Evolutionary conservation across 345 rosid genomes (phyloP).

Genomic region (Salix exigua): DNA sequence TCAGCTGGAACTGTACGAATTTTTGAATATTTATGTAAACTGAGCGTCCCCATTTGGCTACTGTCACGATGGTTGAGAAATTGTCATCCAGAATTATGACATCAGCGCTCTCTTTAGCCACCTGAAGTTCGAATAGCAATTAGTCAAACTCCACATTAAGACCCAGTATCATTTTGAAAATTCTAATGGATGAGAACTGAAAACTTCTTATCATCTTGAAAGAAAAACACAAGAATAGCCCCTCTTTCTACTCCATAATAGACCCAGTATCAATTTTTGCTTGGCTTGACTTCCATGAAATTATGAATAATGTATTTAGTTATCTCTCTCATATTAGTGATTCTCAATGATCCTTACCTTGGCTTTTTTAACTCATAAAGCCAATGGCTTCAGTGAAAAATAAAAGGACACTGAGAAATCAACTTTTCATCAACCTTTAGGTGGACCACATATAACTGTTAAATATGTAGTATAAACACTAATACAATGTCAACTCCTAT

Average conservation of each 20-base stretch:
- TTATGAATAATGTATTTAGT: not conserved
- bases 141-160: not conserved
- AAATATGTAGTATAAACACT: no score
- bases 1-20: slow-evolving; percentile 92
- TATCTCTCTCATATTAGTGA: not conserved
- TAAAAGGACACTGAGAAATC: not conserved
- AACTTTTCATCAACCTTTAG: not conserved
- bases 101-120: slow-evolving; percentile 98
- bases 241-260: not conserved
- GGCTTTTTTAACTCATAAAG: not conserved
- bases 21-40: slow-evolving; percentile 90
- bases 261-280: not conserved
- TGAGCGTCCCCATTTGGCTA: slow-evolving; percentile 95
- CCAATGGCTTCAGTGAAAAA: not conserved
- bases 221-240: not conserved
- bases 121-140: slow-evolving; percentile 43
- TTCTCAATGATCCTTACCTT: not conserved
- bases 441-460: not conserved
- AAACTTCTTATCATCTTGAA: not conserved
- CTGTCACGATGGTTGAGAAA: slow-evolving; percentile 90
- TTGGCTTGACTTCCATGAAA: not conserved
- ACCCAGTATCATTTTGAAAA: not conserved
- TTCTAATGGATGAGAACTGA: not conserved
- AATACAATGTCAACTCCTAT: no score
- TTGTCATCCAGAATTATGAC: slow-evolving; percentile 90